Conservation (phyloP, 192 early-diverging fungal genomes). For the Podila epicladia region DNA sequence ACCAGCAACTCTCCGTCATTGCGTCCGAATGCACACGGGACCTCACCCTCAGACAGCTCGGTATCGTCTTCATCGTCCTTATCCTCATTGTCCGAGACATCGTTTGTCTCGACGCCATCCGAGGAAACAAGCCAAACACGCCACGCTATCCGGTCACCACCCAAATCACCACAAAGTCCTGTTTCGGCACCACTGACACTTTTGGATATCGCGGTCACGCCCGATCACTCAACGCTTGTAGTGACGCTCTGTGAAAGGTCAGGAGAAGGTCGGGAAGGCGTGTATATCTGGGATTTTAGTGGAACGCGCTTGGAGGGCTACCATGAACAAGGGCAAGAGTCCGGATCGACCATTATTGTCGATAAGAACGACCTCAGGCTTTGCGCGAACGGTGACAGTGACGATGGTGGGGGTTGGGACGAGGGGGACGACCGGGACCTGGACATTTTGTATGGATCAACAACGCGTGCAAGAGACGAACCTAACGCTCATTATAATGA, state of each 20-base stretch:
- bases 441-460: neutral
- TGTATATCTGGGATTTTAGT: conserved; percentile 47
- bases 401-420: neutral
- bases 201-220: conserved; percentile 23
- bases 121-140: neutral
- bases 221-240: conserved; percentile 40
- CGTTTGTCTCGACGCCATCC: no score
- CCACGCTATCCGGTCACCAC: no score
- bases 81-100: no score
- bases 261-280: conserved; percentile 31
- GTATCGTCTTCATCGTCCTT: no score
- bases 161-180: neutral
- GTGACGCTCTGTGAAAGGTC: conserved; percentile 39
- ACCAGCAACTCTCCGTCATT: no score
- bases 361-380: conserved; percentile 16
- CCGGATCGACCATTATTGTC: conserved; percentile 16
- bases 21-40: no score
- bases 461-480: neutral
- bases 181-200: conserved; percentile 26
- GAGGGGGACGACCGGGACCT: neutral
- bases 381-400: neutral
- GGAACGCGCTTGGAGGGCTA: conserved; percentile 31
- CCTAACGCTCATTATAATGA: no score
- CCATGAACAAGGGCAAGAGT: conserved; percentile 19
- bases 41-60: no score